Conservation (phyloP, 1,284 basidiomycete species). For the Phlebopus sp. region DNA sequence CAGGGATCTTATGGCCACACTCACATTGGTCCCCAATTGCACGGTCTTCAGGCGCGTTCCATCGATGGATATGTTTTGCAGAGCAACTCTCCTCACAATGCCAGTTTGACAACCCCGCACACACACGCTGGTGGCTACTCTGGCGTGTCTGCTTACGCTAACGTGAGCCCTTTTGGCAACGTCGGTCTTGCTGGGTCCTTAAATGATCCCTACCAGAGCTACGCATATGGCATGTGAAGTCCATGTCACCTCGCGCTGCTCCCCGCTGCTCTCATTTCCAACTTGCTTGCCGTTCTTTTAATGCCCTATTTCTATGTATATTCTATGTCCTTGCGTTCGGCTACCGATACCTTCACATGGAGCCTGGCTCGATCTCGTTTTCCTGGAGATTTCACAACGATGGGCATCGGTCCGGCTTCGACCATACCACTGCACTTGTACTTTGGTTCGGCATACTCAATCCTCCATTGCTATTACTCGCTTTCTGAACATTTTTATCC, state of each 20-base stretch:
- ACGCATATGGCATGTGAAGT: constrained; percentile 74
- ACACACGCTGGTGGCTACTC: constrained; percentile 54
- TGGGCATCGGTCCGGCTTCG: constrained; percentile 34
- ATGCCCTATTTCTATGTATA: constrained; percentile 40
- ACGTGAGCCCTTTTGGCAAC: constrained; percentile 55
- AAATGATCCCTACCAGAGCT: constrained; percentile 73
- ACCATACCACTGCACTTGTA: constrained; percentile 62
- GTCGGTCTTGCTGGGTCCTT: constrained; percentile 51
- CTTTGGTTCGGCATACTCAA: constrained; percentile 59
- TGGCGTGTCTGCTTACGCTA: constrained; percentile 47
- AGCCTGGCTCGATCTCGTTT: constrained; percentile 31
- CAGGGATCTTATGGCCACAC: constrained; percentile 42
- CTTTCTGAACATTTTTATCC: constrained; percentile 46
- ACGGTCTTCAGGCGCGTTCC: constrained; percentile 60
- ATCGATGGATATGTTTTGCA: constrained; percentile 80
- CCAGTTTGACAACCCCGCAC: constrained; percentile 55
- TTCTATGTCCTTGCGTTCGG: constrained; percentile 30
- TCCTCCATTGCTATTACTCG: constrained; percentile 45
- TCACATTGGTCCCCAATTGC: constrained; percentile 52
- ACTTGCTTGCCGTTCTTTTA: constrained; percentile 26
- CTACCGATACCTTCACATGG: constrained; percentile 35
- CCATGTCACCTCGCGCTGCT: constrained; percentile 15
- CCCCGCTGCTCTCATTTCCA: constrained; percentile 9
- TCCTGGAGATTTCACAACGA: constrained; percentile 33
- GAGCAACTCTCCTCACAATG: constrained; percentile 60